Evolutionary conservation across 179 eudicot species (phyloP).

Genomic region (Spinacia oleracea): DNA sequence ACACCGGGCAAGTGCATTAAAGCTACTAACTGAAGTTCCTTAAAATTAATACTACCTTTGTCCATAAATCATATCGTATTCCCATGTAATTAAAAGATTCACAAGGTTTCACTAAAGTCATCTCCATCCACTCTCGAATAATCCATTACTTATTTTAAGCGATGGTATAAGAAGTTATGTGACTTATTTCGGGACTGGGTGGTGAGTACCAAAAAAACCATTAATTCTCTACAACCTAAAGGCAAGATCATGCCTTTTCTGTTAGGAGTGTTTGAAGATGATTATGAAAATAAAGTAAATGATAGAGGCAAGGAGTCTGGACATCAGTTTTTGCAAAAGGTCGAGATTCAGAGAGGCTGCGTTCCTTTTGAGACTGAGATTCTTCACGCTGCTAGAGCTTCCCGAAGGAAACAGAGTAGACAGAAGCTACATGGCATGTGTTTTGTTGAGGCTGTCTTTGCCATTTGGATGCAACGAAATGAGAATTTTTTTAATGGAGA

Average conservation of each 20-base stretch:
- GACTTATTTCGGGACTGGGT: not conserved
- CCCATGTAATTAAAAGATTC: not conserved
- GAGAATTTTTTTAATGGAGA: too few species aligned
- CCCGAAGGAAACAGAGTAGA: too few species aligned
- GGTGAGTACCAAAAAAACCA: not conserved
- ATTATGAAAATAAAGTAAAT: not conserved
- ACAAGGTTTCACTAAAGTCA: not conserved
- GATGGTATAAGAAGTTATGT: not conserved
- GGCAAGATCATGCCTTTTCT: not conserved
- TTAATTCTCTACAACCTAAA: not conserved
- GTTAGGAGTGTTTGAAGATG: not conserved
- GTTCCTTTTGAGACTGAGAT: too few species aligned
- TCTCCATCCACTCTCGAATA: not conserved
- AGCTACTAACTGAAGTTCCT: not conserved
- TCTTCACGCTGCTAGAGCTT: too few species aligned
- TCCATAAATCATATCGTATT: not conserved
- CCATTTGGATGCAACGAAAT: too few species aligned
- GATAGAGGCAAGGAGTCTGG: too few species aligned
- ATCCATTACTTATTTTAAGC: not conserved
- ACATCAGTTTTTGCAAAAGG: too few species aligned
- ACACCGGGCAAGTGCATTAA: not conserved
- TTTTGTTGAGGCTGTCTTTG: too few species aligned
- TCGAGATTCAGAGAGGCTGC: too few species aligned
- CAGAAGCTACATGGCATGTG: too few species aligned
- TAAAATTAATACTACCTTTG: not conserved